Conservation (phyloP, 495 filamentous ascomycete genomes). For the Baudoinia panamericana region DNA sequence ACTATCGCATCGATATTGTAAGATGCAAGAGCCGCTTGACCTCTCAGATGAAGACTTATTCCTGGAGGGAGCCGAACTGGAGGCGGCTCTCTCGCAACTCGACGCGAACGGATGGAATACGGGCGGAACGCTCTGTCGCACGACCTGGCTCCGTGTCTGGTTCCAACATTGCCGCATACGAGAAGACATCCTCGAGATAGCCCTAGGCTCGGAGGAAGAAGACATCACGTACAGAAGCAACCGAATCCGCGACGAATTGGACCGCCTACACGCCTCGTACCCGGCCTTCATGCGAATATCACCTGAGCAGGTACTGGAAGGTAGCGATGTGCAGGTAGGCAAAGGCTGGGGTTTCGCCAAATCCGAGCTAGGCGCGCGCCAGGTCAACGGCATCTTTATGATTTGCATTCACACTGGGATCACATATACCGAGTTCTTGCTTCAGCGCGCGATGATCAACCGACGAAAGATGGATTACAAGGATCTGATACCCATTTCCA, state of each 20-base stretch:
- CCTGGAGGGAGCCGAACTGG: conserved; percentile 34
- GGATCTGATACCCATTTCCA: conserved; percentile 41
- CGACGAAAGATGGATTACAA: conserved; percentile 37
- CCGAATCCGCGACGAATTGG: conserved; percentile 8
- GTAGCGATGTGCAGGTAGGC: conserved; percentile 2
- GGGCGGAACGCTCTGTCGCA: conserved; percentile 28
- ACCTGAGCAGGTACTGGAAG: conserved; percentile 11
- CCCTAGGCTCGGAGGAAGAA: conserved; percentile 37
- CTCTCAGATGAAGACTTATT: conserved; percentile 41
- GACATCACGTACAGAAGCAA: conserved; percentile 11
- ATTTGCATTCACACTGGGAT: conserved; percentile 17
- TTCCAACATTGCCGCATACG: conserved; percentile 36
- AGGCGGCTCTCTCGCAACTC: conserved; percentile 33
- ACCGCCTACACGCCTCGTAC: conserved; percentile 11
- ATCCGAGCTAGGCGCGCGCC: conserved; percentile 11
- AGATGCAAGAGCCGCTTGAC: conserved; percentile 44
- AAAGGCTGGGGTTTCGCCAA: conserved; percentile 1
- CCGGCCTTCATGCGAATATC: conserved; percentile 16
- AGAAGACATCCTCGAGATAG: conserved; percentile 49
- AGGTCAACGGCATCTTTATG: conserved; percentile 15
- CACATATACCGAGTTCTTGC: conserved; percentile 44
- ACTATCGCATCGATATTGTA: conserved; percentile 42
- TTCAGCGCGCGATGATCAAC: conserved; percentile 44
- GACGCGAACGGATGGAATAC: conserved; percentile 44
- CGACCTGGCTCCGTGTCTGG: conserved; percentile 37